A percentile compares a stretch with the other conserved stretches of the same genome.
phyloP scores from a whole-genome alignment of 345 rosid genomes.

The Populus davidiana region DNA sequence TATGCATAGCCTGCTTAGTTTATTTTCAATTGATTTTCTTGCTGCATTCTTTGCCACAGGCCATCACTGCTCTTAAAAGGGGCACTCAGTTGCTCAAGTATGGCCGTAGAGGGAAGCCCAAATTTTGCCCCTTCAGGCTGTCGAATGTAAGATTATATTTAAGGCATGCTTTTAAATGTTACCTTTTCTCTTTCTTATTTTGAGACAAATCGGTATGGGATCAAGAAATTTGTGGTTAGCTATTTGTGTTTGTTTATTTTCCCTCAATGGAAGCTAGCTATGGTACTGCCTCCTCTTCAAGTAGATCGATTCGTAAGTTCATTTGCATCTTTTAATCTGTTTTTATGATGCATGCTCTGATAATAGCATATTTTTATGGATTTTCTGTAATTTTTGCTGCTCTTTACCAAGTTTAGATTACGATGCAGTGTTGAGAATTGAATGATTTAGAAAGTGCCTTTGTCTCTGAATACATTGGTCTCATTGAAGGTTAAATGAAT shows the following conservation, averaged over 20 bases:
- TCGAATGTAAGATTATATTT: constrained; percentile 13
- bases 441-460: too few species aligned
- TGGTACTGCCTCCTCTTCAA: too few species aligned
- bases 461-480: neutral
- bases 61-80: constrained; percentile 26
- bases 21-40: neutral
- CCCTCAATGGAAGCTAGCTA: too few species aligned
- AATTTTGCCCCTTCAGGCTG: constrained; percentile 28
- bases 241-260: too few species aligned
- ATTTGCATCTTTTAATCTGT: too few species aligned
- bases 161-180: neutral
- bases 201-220: neutral
- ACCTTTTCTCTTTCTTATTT: neutral
- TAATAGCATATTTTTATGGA: too few species aligned
- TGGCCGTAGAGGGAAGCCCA: constrained; percentile 29
- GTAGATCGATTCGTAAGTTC: too few species aligned
- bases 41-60: constrained; percentile 1
- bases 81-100: constrained; percentile 26
- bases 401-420: too few species aligned
- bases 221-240: too few species aligned
- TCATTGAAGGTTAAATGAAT: neutral
- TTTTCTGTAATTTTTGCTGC: too few species aligned
- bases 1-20: neutral
- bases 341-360: too few species aligned
- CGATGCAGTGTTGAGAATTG: too few species aligned